Evolutionary conservation across 768 basidiomycete species (phyloP).

Genomic region (Aureoboletus auriporus): DNA sequence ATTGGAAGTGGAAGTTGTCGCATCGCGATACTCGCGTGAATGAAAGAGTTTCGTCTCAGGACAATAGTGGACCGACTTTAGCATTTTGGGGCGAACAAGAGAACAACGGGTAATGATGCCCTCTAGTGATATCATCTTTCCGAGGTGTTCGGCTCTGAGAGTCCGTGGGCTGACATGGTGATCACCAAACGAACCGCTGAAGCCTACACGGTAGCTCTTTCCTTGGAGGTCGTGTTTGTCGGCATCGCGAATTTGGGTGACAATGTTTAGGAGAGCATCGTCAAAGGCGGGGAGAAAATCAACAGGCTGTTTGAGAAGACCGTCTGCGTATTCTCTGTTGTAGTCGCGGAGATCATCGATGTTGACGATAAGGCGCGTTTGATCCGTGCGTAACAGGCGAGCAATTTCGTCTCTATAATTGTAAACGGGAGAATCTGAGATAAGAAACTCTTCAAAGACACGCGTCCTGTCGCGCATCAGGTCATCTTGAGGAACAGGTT

Average conservation of each 20-base stretch:
- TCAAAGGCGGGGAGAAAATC: constrained; percentile 90
- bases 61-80: constrained; percentile 94
- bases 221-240: constrained; percentile 79
- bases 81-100: constrained; percentile 97
- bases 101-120: constrained; percentile 98
- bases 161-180: constrained; percentile 96
- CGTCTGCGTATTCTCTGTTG: constrained; percentile 82
- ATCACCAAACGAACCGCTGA: constrained; percentile 96
- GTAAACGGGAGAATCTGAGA: constrained; percentile 59
- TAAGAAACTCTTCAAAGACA: constrained; percentile 80
- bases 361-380: constrained; percentile 90
- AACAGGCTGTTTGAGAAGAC: constrained; percentile 83
- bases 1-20: constrained; percentile 81
- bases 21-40: constrained; percentile 88
- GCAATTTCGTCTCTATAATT: constrained; percentile 85
- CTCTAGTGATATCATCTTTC: constrained; percentile 95
- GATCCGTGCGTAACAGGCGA: constrained; percentile 76
- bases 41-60: constrained; percentile 83
- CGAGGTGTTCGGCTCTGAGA: constrained; percentile 81
- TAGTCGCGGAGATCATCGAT: constrained; percentile 94
- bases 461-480: constrained; percentile 73
- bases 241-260: constrained; percentile 68
- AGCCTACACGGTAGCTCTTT: constrained; percentile 82
- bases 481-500: constrained; percentile 65
- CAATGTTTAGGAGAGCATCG: constrained; percentile 69